Evolutionary conservation across 192 early-diverging fungal genomes (phyloP), one percentile per base, ranked within the genome.

Genomic region (Obelidium mucronatum): DNA sequence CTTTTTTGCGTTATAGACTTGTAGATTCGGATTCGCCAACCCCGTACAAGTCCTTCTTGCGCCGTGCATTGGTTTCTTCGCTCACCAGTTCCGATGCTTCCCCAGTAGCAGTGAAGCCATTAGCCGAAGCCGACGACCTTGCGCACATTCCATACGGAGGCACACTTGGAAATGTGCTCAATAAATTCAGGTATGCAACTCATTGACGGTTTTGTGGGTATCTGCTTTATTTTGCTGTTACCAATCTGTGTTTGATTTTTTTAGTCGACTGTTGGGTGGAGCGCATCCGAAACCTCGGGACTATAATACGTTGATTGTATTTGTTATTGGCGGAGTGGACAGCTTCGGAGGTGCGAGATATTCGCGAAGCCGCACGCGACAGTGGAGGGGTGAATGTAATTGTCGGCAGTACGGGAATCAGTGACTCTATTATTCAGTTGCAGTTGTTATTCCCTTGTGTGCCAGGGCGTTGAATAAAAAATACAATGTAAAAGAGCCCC

Each of bases 101-200:
- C 40, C n/a, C n/a, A n/a, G n/a, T n/a, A n/a, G n/a, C n/a, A n/a
- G n/a, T n/a, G n/a, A n/a, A n/a, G n/a, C n/a, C n/a, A n/a, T n/a
- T n/a, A n/a, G 44, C 66, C 1, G 66, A 36, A 8, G 42, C 30
- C n/a, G 30, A 52, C 5, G 42, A 67, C 6, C 66, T 58, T 31
- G 55, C 24, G 61, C 74, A 76, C 56, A 66, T 76, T 56, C 35
- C 74, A 11, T 67, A 76, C 33, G 63, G 64, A 3, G 74, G 74
- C 2, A 76, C 74, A 13, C 40, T 76, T 28, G 74, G 74, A 11
- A 67, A 37, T 2, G 74, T 76, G 5, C 40, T 76, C 26, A 76
- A 56, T 37, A 56, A 56, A 36, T 76, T 76, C 54, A 67, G 63
- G 31, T n/a, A n/a, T n/a, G n/a, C n/a, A n/a, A n/a, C n/a, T n/a